phyloP scores from a whole-genome alignment of 1,284 basidiomycete species.

The Ustilago hordei region DNA sequence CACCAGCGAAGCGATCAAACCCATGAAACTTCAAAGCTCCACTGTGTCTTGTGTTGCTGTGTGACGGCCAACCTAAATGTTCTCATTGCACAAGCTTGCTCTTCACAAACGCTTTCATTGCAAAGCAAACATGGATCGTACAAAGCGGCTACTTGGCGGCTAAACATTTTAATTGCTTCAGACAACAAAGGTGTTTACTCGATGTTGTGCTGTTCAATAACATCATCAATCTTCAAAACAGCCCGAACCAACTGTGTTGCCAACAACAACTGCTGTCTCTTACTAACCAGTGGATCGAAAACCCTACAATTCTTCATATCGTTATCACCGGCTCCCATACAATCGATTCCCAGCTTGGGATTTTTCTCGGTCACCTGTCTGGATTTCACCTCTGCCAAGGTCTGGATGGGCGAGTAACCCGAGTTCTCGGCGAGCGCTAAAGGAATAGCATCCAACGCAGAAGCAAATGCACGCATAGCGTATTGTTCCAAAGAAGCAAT shows the following conservation, averaged over 20 bases:
- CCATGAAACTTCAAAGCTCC: background rate
- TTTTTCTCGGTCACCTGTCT: constrained; percentile 89
- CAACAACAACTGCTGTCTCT: constrained; percentile 94
- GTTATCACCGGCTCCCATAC: constrained; percentile 78
- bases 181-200: constrained; percentile 17
- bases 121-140: background rate
- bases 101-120: background rate
- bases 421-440: constrained; percentile 97
- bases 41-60: too few species aligned
- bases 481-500: constrained; percentile 98
- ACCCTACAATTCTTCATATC: constrained; percentile 99
- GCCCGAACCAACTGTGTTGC: constrained; percentile 85
- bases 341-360: constrained; percentile 91
- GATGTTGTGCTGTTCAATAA: constrained; percentile 65
- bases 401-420: constrained; percentile 94
- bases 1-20: constrained; percentile 1
- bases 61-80: too few species aligned
- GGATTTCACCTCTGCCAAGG: constrained; percentile 92
- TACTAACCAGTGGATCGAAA: constrained; percentile 95
- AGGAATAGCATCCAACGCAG: constrained; percentile 91
- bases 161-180: background rate
- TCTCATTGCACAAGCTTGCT: background rate
- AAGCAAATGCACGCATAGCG: constrained; percentile 97
- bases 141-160: background rate
- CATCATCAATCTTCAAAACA: constrained; percentile 70